Evolutionary conservation across 768 basidiomycete species (phyloP), one percentile per base, ranked within the genome.

Genomic region (Tricholoma sp.): DNA sequence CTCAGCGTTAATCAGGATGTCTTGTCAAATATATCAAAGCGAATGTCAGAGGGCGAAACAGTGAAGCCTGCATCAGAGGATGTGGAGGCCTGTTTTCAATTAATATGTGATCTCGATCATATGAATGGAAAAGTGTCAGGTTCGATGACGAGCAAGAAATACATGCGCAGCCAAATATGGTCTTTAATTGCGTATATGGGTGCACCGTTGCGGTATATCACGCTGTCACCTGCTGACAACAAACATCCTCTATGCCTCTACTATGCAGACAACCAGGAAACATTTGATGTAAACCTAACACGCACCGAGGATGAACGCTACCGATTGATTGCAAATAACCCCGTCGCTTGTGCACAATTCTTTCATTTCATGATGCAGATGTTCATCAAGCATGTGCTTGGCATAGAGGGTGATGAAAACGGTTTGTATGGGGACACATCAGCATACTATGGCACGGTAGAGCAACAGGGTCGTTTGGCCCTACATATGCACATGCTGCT

Each of bases 371-470:
- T n/a, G n/a, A n/a, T n/a, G n/a, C n/a, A n/a, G n/a, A n/a, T n/a
- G n/a, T n/a, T n/a, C n/a, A n/a, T n/a, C n/a, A n/a, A n/a, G n/a
- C n/a, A n/a, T n/a, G n/a, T n/a, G n/a, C n/a, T 72, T 1, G 65
- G 69, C 4, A 52, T 61, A 19, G 56, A 47, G 14, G 41, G 21
- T 7, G 55, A 63, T 34, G 41, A 65, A 21, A 7, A 7, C 3
- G 71, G 68, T 0, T 16, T 72, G n/a, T 75, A 63, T 64, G n/a
- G n/a, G n/a, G n/a, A n/a, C n/a, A n/a, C n/a, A n/a, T n/a, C n/a
- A n/a, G n/a, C n/a, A n/a, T n/a, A 71, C 27, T 74, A 72, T 59
- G 71, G 71, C 10, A 69, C 68, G 0, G 70, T 72, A 0, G 69
- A 74, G 50, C 61, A 67, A 41, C 72, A 73, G 59, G 69, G 69